Evolutionary conservation across 2,329 filamentous ascomycete species (phyloP).

Genomic region (Aspergillus cejpii): DNA sequence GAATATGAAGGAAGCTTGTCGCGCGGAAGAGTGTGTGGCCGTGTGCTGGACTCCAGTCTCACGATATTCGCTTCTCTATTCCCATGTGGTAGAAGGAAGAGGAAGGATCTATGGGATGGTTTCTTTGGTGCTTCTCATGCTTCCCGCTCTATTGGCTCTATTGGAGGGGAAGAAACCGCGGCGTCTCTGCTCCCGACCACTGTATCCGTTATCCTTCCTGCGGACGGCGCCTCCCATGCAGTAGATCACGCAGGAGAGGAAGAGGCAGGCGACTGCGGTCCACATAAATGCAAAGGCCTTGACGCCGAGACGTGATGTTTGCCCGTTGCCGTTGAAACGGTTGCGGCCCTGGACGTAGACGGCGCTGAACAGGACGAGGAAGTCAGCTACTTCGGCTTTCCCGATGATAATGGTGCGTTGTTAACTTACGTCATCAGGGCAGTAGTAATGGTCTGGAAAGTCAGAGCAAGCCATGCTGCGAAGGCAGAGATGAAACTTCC

Average conservation of each 20-base stretch:
- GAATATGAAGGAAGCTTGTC: no score
- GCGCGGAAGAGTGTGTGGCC: no score
- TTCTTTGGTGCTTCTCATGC: slow-evolving; percentile 27
- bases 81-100: neutral
- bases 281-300: slow-evolving; percentile 59
- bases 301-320: slow-evolving; percentile 47
- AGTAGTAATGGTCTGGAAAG: slow-evolving; percentile 54
- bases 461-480: slow-evolving; percentile 47
- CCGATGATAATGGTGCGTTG: neutral
- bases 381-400: slow-evolving; percentile 14
- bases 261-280: slow-evolving; percentile 50
- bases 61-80: neutral
- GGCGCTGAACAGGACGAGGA: slow-evolving; percentile 42
- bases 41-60: no score
- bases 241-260: slow-evolving; percentile 53
- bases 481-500: slow-evolving; percentile 48
- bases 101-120: slow-evolving; percentile 20
- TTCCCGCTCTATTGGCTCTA: slow-evolving; percentile 26
- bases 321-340: slow-evolving; percentile 47
- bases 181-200: slow-evolving; percentile 31
- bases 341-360: slow-evolving; percentile 55
- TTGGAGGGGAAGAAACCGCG: slow-evolving; percentile 35
- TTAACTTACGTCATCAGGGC: slow-evolving; percentile 57
- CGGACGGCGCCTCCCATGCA: slow-evolving; percentile 44
- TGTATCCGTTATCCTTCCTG: slow-evolving; percentile 30